phyloP scores from a whole-genome alignment of 108 stramenopile genomes.

The Fragilaria radians region DNA sequence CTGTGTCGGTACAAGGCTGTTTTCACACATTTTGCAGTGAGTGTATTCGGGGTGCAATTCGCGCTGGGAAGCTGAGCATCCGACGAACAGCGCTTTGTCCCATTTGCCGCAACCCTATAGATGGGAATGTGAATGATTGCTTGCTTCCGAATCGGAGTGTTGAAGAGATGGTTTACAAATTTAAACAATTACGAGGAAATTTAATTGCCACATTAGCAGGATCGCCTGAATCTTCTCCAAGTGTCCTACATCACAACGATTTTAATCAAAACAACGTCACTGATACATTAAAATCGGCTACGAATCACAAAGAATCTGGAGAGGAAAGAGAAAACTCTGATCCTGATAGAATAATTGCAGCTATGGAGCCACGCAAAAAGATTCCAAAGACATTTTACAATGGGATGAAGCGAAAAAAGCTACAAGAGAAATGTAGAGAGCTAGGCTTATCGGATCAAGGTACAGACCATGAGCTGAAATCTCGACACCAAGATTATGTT shows the following conservation, averaged over 20 bases:
- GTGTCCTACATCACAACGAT: neutral
- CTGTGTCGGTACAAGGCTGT: slow-evolving; percentile 37
- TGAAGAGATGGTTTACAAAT: slow-evolving; percentile 15
- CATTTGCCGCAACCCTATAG: slow-evolving; percentile 14
- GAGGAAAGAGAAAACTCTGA: slow-evolving; percentile 7
- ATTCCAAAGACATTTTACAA: slow-evolving; percentile 15
- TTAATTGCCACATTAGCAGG: no score
- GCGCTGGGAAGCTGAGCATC: slow-evolving; percentile 1
- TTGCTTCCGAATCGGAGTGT: slow-evolving; percentile 16
- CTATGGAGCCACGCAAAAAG: slow-evolving; percentile 3
- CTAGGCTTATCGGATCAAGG: slow-evolving; percentile 34
- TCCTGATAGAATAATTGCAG: slow-evolving; percentile 6
- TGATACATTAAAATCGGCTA: neutral
- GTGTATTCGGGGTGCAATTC: slow-evolving; percentile 39
- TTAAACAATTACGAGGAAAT: slow-evolving; percentile 1
- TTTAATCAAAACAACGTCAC: neutral
- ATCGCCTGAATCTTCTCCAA: no score
- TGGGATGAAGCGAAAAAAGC: slow-evolving; percentile 28
- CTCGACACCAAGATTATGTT: slow-evolving; percentile 40
- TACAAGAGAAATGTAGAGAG: slow-evolving; percentile 31
- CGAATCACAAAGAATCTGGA: neutral
- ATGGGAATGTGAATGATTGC: slow-evolving; percentile 6
- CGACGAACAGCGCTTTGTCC: slow-evolving; percentile 18
- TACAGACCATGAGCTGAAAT: slow-evolving; percentile 30
- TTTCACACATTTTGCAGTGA: slow-evolving; percentile 53